These are phyloP conservation scores for Backusella westeae DNA, from an alignment of 192 early-diverging fungal genomes.

Conservation along the genomic window DNA sequence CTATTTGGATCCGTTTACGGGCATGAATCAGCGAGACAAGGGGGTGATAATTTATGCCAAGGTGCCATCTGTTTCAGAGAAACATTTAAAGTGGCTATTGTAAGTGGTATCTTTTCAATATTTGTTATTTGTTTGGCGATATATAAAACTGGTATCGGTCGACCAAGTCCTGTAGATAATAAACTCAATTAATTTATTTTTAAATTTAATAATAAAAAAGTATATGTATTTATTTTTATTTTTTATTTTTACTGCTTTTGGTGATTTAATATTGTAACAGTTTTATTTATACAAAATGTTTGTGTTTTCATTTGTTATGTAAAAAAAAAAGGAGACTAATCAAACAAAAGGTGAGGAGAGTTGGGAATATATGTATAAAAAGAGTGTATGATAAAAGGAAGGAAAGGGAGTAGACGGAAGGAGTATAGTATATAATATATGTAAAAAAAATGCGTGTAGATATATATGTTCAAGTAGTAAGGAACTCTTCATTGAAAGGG, in stretches of 20 bases:
- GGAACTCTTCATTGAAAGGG: not conserved
- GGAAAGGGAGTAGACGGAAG: not conserved
- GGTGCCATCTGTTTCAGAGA: slow-evolving; percentile 21
- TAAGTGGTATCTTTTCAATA: not conserved
- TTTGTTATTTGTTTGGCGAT: not conserved
- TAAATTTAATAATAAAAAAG: not conserved
- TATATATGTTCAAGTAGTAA: not conserved
- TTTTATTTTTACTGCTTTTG: not conserved
- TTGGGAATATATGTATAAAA: not conserved
- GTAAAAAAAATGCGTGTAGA: not conserved
- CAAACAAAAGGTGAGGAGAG: not conserved
- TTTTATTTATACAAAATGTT: too few species aligned
- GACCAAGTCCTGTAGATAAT: not conserved
- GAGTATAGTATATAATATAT: not conserved
- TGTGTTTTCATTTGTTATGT: too few species aligned
- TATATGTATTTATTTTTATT: not conserved
- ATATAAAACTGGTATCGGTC: slow-evolving; percentile 4
- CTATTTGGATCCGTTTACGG: slow-evolving; percentile 36
- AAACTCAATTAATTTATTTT: not conserved
- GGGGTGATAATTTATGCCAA: slow-evolving; percentile 16
- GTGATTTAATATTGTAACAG: not conserved
- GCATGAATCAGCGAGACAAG: slow-evolving; percentile 20
- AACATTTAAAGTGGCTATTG: slow-evolving; percentile 19
- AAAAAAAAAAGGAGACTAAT: too few species aligned
- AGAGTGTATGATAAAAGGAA: too few species aligned